phyloP scores from a whole-genome alignment of 257 asterid genomes.

The Mitragyna speciosa region DNA sequence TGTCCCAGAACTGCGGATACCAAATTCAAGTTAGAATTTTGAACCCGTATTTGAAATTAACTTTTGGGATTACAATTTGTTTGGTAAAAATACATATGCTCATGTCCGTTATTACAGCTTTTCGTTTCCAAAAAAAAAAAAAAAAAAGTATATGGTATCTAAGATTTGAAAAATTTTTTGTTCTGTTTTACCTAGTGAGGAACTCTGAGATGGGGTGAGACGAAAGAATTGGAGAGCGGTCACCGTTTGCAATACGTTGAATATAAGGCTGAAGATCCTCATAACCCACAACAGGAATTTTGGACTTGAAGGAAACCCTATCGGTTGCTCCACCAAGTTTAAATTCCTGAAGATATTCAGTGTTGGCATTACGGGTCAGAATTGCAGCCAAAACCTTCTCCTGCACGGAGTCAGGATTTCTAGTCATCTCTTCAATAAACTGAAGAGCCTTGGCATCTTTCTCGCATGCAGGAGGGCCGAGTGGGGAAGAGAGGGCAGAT shows the following conservation, averaged over 20 bases:
- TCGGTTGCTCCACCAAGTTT: constrained; percentile 55
- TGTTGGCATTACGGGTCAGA: constrained; percentile 48
- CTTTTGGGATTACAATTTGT: background rate
- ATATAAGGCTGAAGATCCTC: constrained; percentile 78
- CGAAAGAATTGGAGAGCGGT: constrained; percentile 62
- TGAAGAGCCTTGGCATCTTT: constrained; percentile 51
- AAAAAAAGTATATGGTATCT: no score
- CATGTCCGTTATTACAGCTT: no score
- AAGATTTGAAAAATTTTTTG: no score
- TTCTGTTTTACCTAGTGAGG: constrained; percentile 61
- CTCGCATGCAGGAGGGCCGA: constrained; percentile 47
- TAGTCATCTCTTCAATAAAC: constrained; percentile 69
- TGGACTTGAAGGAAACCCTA: constrained; percentile 62
- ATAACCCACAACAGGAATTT: constrained; percentile 59
- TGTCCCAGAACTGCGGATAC: constrained; percentile 69
- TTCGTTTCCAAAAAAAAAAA: no score
- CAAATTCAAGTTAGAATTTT: background rate
- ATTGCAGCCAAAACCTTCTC: constrained; percentile 59
- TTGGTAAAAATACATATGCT: no score
- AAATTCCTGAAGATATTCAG: constrained; percentile 60
- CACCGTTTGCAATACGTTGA: constrained; percentile 76
- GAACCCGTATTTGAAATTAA: background rate
- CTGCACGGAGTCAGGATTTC: constrained; percentile 48
- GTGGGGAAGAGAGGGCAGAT: constrained; percentile 30
- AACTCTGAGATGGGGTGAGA: constrained; percentile 78